Base-by-base conservation (phyloP, 352 stramenopile genomes). In the Phytophthora capsici region DNA sequence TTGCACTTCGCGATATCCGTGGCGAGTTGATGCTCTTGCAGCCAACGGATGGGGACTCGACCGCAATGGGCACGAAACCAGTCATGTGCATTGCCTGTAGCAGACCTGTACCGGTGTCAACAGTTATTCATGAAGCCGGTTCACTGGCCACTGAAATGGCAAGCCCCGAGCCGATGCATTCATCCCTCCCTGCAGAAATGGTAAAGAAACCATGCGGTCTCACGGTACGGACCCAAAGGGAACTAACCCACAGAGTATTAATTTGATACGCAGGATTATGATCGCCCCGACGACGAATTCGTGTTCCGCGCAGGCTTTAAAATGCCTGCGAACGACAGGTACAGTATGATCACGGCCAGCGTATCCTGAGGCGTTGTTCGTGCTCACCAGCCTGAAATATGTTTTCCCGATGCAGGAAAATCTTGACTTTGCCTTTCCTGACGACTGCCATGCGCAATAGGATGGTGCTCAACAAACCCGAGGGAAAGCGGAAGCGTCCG, bases 11-110 rank as follows among this genome's bases (percentile, higher is more conserved):
- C 10, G 81, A 93, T 3, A 55, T 93, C 45, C 80, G 85, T 20
- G 75, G 69, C 37, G 82, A 93, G 72, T 73, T 93, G 28, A 82
- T 83, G 71, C 50, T 89, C n/a, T 77, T 84, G 30, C 38, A 71
- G 41, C 61, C 62, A 25, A 68, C 58, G n/a, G 77, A 71, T 46
- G 79, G 82, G 45, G 84, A 92, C 37, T 87, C 85, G 40, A 94
- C 87, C 4, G 82, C 87, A 6, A 78, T 94, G 52, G 85, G 83
- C 28, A 93, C 85, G 14, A 93, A 91, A 44, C 83, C 84, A 0
- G 77, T 91, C 22, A 93, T 95, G 83, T 94, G 85, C 51, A 85
- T 95, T 23, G 85, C 85, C 4, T 93, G 86, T 53, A 93, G 84
- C 54, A 82, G 84, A 1, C 86, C 86, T 0, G 86, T 93, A 13